phyloP scores from a whole-genome alignment of 805 yeast species.

The Dipodascopsis tothii region DNA sequence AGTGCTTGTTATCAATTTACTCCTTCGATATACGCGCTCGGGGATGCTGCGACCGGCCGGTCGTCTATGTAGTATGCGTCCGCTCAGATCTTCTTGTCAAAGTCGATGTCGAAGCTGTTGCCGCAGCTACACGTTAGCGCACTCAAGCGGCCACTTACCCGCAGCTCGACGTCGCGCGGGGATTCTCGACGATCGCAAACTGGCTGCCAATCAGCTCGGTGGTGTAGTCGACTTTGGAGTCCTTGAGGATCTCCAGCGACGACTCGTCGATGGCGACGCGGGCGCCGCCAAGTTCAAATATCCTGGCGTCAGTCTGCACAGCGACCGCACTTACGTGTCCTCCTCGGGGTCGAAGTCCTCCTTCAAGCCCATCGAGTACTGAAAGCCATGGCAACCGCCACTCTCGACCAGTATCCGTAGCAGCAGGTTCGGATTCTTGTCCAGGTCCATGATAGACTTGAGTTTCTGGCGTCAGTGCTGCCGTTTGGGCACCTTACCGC shows the following conservation, averaged over 20 bases:
- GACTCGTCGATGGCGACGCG: conserved; percentile 69
- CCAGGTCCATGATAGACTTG: conserved; percentile 44
- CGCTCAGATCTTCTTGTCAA: too few species aligned
- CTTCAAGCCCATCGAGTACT: conserved; percentile 66
- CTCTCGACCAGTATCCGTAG: conserved; percentile 74
- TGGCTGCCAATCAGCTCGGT: conserved; percentile 92
- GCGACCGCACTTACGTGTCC: conserved; percentile 29
- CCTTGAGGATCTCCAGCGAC: conserved; percentile 72
- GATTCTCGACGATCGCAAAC: conserved; percentile 84
- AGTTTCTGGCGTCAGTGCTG: conserved; percentile 36
- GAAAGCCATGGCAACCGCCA: conserved; percentile 98
- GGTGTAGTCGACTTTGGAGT: conserved; percentile 78
- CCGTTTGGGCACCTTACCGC: conserved; percentile 11
- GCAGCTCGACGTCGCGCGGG: conserved; percentile 74
- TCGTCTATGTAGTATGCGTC: too few species aligned
- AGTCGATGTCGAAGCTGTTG: conserved; percentile 66
- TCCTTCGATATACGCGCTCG: too few species aligned
- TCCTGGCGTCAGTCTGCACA: conserved; percentile 26
- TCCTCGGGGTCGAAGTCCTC: conserved; percentile 28
- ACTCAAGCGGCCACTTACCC: conserved; percentile 35
- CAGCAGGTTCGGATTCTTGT: conserved; percentile 53
- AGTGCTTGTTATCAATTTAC: too few species aligned
- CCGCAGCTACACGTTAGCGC: conserved; percentile 45
- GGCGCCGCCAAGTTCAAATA: conserved; percentile 66
- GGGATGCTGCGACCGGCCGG: too few species aligned